A percentile compares a stretch with the other conserved stretches of the same genome.
Conservation (phyloP, 2,329 filamentous ascomycete species). For the Exophiala oligosperma region DNA sequence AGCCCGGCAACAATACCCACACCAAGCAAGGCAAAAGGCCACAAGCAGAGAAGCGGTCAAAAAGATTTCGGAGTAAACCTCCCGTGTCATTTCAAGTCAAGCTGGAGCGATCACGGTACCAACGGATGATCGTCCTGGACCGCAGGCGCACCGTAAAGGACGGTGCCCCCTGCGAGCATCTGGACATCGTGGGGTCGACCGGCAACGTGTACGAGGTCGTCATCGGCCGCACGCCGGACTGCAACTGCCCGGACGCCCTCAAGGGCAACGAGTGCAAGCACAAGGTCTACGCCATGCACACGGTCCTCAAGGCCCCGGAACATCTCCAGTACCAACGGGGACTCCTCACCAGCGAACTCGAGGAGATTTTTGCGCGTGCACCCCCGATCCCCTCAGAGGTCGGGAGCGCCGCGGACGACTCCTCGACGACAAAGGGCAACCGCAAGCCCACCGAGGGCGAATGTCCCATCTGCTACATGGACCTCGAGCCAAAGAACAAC, state of each 20-base stretch:
- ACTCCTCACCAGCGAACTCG: conserved; percentile 59
- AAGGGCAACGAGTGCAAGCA: conserved; percentile 62
- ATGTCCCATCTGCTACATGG: conserved; percentile 63
- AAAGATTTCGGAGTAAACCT: conserved; percentile 42
- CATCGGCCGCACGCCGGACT: conserved; percentile 54
- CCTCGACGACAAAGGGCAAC: conserved; percentile 39
- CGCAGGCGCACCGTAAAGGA: conserved; percentile 47
- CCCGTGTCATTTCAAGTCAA: conserved; percentile 49
- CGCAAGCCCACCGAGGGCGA: conserved; percentile 62
- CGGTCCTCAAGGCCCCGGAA: conserved; percentile 57
- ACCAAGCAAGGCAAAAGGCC: conserved; percentile 2
- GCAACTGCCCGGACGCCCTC: conserved; percentile 55
- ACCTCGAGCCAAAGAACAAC: conserved; percentile 48
- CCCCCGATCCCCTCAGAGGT: conserved; percentile 49
- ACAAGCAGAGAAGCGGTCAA: conserved; percentile 43
- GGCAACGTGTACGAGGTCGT: conserved; percentile 61
- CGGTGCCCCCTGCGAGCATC: conserved; percentile 49
- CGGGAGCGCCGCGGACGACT: conserved; percentile 31
- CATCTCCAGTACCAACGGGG: conserved; percentile 61
- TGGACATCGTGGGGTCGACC: conserved; percentile 60
- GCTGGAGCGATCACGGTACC: conserved; percentile 50
- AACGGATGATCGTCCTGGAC: conserved; percentile 58
- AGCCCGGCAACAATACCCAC: neutral
- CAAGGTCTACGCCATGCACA: conserved; percentile 50
- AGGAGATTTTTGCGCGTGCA: conserved; percentile 55